Evolutionary conservation across 257 asterid genomes (phyloP).

Genomic region (Solanum bukasovii): DNA sequence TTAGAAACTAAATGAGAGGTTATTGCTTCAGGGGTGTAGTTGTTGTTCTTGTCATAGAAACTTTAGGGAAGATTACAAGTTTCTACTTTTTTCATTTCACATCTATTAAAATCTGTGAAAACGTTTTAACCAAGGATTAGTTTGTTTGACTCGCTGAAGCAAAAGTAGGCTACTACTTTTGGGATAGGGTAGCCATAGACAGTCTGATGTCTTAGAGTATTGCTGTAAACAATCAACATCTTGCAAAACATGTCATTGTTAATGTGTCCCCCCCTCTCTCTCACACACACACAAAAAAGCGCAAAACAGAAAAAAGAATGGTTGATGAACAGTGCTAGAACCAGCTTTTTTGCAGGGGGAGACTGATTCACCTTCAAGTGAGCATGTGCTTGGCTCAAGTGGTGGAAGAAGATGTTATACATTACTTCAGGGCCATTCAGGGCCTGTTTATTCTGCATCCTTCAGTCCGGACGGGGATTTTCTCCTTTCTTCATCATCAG

Average conservation of each 20-base stretch:
- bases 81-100: neutral
- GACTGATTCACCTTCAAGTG: constrained; percentile 40
- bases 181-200: neutral
- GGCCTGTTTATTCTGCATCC: constrained; percentile 85
- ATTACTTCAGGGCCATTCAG: constrained; percentile 82
- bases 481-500: constrained; percentile 90
- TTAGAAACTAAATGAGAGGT: neutral
- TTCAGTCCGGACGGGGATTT: constrained; percentile 91
- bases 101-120: neutral
- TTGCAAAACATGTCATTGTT: neutral
- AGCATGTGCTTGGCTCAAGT: constrained; percentile 32
- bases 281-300: neutral
- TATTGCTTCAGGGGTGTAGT: neutral
- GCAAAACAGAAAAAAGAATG: neutral
- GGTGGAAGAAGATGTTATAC: constrained; percentile 60
- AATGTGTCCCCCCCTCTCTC: neutral
- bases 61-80: neutral
- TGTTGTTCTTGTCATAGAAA: neutral
- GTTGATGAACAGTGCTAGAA: constrained; percentile 22
- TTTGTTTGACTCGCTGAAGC: neutral
- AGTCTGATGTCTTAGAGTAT: neutral
- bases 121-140: neutral
- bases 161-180: neutral
- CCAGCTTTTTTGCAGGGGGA: constrained; percentile 71
- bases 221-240: neutral